Evolutionary conservation across 176 grass and related monocot species (phyloP), one percentile per base, ranked within the genome.

Genomic region (Oryza meyeriana): DNA sequence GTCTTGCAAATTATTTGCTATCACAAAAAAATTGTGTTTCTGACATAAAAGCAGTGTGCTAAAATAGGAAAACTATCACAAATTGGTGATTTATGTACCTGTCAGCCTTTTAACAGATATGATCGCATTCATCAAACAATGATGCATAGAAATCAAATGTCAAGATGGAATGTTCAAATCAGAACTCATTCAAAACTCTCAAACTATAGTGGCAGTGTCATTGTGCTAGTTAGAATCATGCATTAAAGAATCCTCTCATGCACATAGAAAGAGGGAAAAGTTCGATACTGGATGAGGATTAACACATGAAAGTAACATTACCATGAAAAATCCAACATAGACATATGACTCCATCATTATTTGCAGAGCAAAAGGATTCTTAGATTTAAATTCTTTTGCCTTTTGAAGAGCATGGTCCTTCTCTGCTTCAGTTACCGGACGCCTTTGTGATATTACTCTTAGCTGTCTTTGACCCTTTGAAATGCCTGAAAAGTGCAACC

Each of bases 291-390:
- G 0, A 69, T 65, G 57, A 86, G 66, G 62, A 81, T 22, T 72
- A 81, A 28, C 59, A 42, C 68, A 61, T 52, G 6, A 50, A 84
- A 48, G 71, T 45, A 39, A 71, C 32, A 75, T 86, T 95, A 95
- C 96, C 96, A 99, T 70, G 69, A 90, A 94, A 91, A 95, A 92
- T 57, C 87, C 85, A 29, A 64, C 67, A 81, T 99, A 95, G 52
- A 95, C 93, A 90, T 95, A 88, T 48, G 89, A 99, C 10, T 86
- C 93, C 81, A 79, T 85, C 96, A 93, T 99, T 82, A 75, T 82
- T 65, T 90, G 83, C 52, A 79, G 29, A 2, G 75, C 11, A 47
- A 77, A 94, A 78, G 91, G 91, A 70, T 95, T 75, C 26, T 90
- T 86, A 64, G 93, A 95, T 81, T 84, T 83, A 82, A 99, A 95